Base-by-base conservation (phyloP, 202 grass and related monocot species). In the Elaeis oleifera region DNA sequence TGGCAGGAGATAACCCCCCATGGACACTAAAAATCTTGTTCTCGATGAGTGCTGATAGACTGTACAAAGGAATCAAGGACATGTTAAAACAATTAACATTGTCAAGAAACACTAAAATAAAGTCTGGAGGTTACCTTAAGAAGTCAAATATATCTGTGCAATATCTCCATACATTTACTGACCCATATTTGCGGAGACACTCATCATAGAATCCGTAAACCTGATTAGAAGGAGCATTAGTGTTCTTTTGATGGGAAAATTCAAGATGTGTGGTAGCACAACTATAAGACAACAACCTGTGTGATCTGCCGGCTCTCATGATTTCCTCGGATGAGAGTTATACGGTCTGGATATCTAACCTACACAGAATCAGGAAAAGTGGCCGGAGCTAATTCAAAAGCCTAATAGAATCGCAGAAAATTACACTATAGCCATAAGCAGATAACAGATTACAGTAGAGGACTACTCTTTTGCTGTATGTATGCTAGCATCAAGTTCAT, bases 61-160 rank as follows among this genome's bases (percentile, higher is more conserved):
- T 99, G 81, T 54, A 80, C 84, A 76, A 5, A 5, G 48, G 16
- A 80, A 70, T 4, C 59, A 73, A 72, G 23, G 63, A 51, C 50
- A 16, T 1, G 9, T 70, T 72, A 55, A 79, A 52, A 63, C 59
- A 44, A 44, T 14, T 44, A 13, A 9, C 36, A 44, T 44, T 44
- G 8, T 44, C 8, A 44, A 44, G 8, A 44, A 13, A 44, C 6
- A 44, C 36, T 36, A 9, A 44, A 44, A 44, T 44, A 44, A 13
- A 44, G 3, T 13, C 36, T 44, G 22, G 22, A 15, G 21, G 79
- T 70, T 78, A 74, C 95, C 95, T 99, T 72, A 99, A 75, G 63
- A 94, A 99, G 57, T 99, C 95, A 1, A 99, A 99, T 78, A 99
- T 99, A 72, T 99, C 95, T 18, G 94, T 99, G 78, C 94, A 99